These are phyloP conservation scores for Hypoxylon sp. DNA, from an alignment of 2,329 filamentous ascomycete genomes.

Conservation along the genomic window DNA sequence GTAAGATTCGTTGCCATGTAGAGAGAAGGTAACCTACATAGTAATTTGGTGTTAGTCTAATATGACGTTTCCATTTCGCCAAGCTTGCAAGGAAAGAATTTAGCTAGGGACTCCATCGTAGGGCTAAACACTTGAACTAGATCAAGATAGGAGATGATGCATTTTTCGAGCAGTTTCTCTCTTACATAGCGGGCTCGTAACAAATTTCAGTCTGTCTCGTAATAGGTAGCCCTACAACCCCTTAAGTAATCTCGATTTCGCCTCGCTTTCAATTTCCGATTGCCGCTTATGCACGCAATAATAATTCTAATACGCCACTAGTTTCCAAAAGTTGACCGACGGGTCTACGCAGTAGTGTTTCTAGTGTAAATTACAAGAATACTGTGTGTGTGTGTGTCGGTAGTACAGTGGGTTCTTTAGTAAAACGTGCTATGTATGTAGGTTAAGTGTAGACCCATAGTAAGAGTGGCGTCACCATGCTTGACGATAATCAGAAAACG, in stretches of 20 bases:
- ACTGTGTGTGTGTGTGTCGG: background rate
- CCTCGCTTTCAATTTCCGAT: background rate
- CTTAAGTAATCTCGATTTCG: background rate
- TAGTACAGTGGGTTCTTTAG: slow-evolving; percentile 12
- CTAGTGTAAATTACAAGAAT: no score
- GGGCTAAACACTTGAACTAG: background rate
- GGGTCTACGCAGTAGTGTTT: background rate
- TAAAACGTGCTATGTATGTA: slow-evolving; percentile 7
- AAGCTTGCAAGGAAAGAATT: background rate
- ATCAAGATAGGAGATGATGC: background rate
- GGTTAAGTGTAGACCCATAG: slow-evolving; percentile 20
- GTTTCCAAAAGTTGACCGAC: slow-evolving; percentile 6
- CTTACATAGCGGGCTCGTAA: background rate
- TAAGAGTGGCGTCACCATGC: slow-evolving; percentile 32
- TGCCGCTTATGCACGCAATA: slow-evolving; percentile 1
- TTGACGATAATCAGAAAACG: slow-evolving; percentile 35
- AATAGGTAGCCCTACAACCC: background rate
- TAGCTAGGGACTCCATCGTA: background rate
- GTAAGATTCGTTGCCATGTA: background rate
- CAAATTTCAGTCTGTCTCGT: background rate
- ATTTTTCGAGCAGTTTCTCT: slow-evolving; percentile 1
- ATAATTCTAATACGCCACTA: slow-evolving; percentile 5
- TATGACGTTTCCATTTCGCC: background rate
- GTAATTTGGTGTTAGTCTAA: background rate
- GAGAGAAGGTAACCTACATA: background rate